A percentile compares a stretch with the other conserved stretches of the same genome.
These are phyloP conservation scores for Penicillium sp. DNA, from an alignment of 2,329 filamentous ascomycete species.

Conservation along the genomic window DNA sequence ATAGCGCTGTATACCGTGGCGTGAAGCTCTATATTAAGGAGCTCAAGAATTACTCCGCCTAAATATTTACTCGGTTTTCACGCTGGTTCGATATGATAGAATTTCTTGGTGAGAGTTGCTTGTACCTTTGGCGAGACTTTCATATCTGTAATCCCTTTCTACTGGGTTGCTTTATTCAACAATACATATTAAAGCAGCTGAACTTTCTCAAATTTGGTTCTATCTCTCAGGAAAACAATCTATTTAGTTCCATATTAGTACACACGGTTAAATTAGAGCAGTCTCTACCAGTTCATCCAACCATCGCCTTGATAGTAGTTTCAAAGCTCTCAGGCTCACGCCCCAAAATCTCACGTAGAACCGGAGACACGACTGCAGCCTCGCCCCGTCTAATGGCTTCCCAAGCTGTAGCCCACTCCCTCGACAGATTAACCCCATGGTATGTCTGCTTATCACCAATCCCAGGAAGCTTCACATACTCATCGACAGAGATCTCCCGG, in stretches of 20 bases:
- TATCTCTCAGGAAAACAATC: background rate
- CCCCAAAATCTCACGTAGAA: constrained; percentile 43
- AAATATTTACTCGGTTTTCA: background rate
- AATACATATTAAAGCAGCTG: background rate
- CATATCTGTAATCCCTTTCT: background rate
- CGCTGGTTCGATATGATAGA: background rate
- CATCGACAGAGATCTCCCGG: constrained; percentile 40
- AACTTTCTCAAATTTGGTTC: background rate
- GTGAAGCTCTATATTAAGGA: constrained; percentile 28
- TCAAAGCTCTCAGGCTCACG: constrained; percentile 47
- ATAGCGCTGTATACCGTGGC: constrained; percentile 21
- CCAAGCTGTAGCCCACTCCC: constrained; percentile 51
- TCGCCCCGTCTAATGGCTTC: constrained; percentile 47
- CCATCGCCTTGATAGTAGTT: constrained; percentile 23
- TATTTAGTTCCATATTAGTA: background rate
- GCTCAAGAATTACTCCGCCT: constrained; percentile 18
- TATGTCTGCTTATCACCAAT: constrained; percentile 39
- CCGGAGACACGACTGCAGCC: constrained; percentile 42
- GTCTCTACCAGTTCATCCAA: background rate
- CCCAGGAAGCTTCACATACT: constrained; percentile 42
- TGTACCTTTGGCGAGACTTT: background rate
- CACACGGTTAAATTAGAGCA: background rate
- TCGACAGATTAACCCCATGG: constrained; percentile 37
- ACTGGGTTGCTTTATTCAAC: background rate
- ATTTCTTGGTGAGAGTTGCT: background rate